Evolutionary conservation across 2,329 filamentous ascomycete species (phyloP), one percentile per base, ranked within the genome.

Genomic region (Hypoxylon rubiginosum): DNA sequence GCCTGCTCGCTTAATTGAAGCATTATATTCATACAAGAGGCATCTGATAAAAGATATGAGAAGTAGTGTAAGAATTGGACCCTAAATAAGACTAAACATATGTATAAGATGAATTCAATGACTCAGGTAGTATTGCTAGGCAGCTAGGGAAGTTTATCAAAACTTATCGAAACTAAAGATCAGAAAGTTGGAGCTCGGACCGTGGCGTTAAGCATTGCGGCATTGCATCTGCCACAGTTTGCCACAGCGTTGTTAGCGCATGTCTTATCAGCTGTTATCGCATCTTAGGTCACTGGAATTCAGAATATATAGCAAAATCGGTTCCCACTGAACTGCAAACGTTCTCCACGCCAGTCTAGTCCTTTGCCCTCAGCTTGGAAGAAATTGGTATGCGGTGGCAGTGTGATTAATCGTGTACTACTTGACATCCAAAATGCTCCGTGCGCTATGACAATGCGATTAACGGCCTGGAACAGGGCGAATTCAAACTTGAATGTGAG

Each of bases 391-490:
- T 64, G 66, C 57, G 55, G 58, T 58, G 26, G 52, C 66, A 59
- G 59, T 46, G 17, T 21, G 13, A 55, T 46, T 30, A n/a, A 7
- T 53, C 17, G 59, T 60, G 21, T 43, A 58, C 19, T 28, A 11
- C 61, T 52, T 45, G 30, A 10, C 48, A 52, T 64, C 41, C 70
- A 71, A 70, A 54, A 72, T 72, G 71, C 68, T 66, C 56, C 62
- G 61, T 56, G 67, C 67, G 62, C 67, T 57, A 84, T 84, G 82
- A 80, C 76, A 70, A 77, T 76, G 68, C 76, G 78, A 76, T 76
- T 63, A 64, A 75, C 74, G 72, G 76, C 77, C 70, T 79, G 77
- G 78, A 82, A 79, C 71, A 81, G 77, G 74, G 79, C 75, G 69
- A 70, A 73, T 67, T 75, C 73, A 57, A 74, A 71, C 66, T 76